A percentile compares a stretch with the other conserved stretches of the same genome.
Conservation (phyloP, 257 asterid species). For the Fraxinus anomala region DNA sequence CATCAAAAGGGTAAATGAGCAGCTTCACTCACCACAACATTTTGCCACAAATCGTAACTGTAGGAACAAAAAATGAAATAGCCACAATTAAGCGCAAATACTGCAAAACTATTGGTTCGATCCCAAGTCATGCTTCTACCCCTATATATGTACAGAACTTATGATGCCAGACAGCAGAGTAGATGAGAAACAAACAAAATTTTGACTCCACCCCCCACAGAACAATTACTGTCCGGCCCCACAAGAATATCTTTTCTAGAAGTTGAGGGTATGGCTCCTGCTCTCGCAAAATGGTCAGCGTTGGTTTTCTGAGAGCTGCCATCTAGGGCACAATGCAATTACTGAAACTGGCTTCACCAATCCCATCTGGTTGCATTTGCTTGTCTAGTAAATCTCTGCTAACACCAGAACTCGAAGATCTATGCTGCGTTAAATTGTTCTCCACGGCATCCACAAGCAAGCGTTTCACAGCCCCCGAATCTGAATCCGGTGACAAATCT, state of each 20-base stretch:
- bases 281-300: slow-evolving; percentile 10
- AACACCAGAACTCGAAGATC: slow-evolving; percentile 27
- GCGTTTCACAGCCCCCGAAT: slow-evolving; percentile 34
- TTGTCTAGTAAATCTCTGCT: slow-evolving; percentile 34
- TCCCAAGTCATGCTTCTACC: slow-evolving; percentile 18
- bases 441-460: slow-evolving; percentile 30
- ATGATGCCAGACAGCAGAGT: slow-evolving; percentile 40
- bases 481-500: slow-evolving; percentile 51
- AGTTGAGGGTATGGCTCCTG: slow-evolving; percentile 21
- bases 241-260: slow-evolving; percentile 7
- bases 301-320: slow-evolving; percentile 19
- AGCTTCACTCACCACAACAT: neutral
- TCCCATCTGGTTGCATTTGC: slow-evolving; percentile 35
- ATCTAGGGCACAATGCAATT: slow-evolving; percentile 28
- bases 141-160: slow-evolving; percentile 37
- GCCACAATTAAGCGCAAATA: neutral
- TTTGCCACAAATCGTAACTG: neutral
- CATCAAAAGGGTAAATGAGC: neutral
- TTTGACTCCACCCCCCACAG: slow-evolving; percentile 28
- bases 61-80: slow-evolving; percentile 12
- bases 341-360: slow-evolving; percentile 21
- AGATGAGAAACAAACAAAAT: slow-evolving; percentile 32
- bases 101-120: neutral
- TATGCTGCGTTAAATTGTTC: slow-evolving; percentile 38
- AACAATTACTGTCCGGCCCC: slow-evolving; percentile 1